Evolutionary conservation across 352 stramenopile genomes (phyloP).

Genomic region (Phytopythium cucurbitacearum): DNA sequence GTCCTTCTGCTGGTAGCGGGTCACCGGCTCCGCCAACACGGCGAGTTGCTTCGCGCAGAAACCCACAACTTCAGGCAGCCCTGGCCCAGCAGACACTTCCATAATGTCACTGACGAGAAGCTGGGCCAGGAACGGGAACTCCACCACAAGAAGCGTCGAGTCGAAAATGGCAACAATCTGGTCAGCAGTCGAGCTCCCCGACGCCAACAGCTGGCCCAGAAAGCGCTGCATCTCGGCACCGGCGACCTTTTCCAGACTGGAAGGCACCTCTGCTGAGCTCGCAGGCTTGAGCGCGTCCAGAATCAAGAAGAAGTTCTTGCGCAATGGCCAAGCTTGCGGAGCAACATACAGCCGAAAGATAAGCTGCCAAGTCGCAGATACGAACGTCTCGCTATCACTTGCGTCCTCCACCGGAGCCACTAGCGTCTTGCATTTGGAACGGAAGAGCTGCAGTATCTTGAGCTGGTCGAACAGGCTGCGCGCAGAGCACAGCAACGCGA

Average conservation of each 20-base stretch:
- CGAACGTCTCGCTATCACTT: constrained; percentile 15
- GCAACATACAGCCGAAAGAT: constrained; percentile 61
- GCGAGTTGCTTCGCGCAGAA: constrained; percentile 55
- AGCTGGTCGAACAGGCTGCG: constrained; percentile 61
- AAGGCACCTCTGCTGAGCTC: not conserved
- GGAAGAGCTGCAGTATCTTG: constrained; percentile 71
- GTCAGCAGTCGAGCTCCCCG: constrained; percentile 11
- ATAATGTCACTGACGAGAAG: constrained; percentile 31
- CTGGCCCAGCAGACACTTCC: constrained; percentile 9
- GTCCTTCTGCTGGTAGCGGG: constrained; percentile 24
- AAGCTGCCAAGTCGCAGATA: constrained; percentile 38
- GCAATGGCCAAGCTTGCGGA: constrained; percentile 23
- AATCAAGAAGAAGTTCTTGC: constrained; percentile 68
- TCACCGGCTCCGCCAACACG: constrained; percentile 47
- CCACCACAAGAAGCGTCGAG: constrained; percentile 50
- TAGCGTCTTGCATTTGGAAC: constrained; percentile 37
- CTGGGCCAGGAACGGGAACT: constrained; percentile 51
- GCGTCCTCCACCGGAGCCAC: constrained; percentile 8
- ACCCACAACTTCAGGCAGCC: constrained; percentile 40
- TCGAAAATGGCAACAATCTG: constrained; percentile 38
- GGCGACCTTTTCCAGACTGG: constrained; percentile 17
- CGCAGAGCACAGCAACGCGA: constrained; percentile 23
- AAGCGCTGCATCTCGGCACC: constrained; percentile 34
- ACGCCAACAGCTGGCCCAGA: constrained; percentile 26
- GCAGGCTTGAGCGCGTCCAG: constrained; percentile 38